Evolutionary conservation across 2,329 filamentous ascomycete genomes (phyloP).

Genomic region (Colletotrichum magnum): DNA sequence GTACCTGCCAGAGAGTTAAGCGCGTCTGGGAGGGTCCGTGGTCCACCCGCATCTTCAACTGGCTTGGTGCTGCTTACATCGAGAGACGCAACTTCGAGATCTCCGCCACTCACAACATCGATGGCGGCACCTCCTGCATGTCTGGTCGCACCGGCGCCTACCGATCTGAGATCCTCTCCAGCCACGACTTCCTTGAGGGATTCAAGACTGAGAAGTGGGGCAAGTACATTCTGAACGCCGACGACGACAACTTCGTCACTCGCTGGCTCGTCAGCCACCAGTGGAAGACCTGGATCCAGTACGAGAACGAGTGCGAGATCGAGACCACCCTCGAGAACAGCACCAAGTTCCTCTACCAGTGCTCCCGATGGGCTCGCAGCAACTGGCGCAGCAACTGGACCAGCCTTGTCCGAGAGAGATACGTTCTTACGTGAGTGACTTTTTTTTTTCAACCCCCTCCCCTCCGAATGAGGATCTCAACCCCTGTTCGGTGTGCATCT

Average conservation of each 20-base stretch:
- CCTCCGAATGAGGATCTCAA: slow-evolving; percentile 13
- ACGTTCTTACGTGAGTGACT: slow-evolving; percentile 87
- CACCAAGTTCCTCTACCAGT: slow-evolving; percentile 91
- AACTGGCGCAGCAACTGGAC: slow-evolving; percentile 98
- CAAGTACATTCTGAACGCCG: slow-evolving; percentile 90
- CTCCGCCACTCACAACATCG: slow-evolving; percentile 93
- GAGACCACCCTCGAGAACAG: slow-evolving; percentile 94
- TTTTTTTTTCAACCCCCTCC: slow-evolving; percentile 35
- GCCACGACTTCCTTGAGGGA: slow-evolving; percentile 86
- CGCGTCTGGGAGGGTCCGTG: slow-evolving; percentile 74
- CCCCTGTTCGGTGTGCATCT: not conserved
- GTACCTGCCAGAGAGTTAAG: slow-evolving; percentile 89
- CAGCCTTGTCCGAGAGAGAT: slow-evolving; percentile 85
- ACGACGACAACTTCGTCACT: slow-evolving; percentile 98
- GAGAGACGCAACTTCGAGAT: slow-evolving; percentile 97
- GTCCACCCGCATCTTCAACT: slow-evolving; percentile 81
- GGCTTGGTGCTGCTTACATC: slow-evolving; percentile 91
- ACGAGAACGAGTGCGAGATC: slow-evolving; percentile 90
- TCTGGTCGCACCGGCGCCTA: slow-evolving; percentile 95
- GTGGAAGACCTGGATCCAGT: slow-evolving; percentile 97
- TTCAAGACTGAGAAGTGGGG: slow-evolving; percentile 95
- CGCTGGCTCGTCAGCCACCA: slow-evolving; percentile 93
- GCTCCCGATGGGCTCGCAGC: slow-evolving; percentile 93
- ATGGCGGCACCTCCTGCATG: slow-evolving; percentile 96
- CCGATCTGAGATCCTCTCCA: slow-evolving; percentile 87